Base-by-base conservation (phyloP, 169 alveolate genomes). In the Besnoitia besnoiti region DNA sequence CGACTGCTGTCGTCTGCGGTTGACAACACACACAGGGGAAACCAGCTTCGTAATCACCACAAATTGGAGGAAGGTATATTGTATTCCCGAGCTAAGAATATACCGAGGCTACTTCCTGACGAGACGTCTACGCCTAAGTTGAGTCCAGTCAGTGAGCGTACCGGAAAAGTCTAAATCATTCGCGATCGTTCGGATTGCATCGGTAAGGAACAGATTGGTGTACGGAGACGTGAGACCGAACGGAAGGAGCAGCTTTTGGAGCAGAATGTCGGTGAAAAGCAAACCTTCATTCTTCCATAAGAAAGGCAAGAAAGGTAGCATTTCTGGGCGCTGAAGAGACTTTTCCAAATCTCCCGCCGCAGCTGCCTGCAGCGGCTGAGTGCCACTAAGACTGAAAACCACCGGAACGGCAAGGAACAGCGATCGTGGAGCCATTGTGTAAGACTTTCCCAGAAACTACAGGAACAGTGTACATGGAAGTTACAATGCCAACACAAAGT, bases 211-310 rank as follows among this genome's bases (percentile, higher is more conserved):
- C 7, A 77, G 47, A 42, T 77, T 77, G 21, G 87, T 77, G 87
- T 77, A 77, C 51, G 87, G 87, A 27, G 87, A 77, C 24, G 87
- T 46, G 0, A 77, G 59, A 8, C 87, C 87, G 59, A 77, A 77
- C 30, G 87, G 87, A 0, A 77, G 87, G 21, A 77, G 47, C 40
- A 77, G 50, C 87, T 77, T 77, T 35, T 77, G 87, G 37, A 77
- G 87, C n/a, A 77, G 59, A 40, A 77, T 39, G 40, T 77, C 87
- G 47, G 87, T 44, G 59, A 77, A 77, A 8, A 77, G 59, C 50
- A 77, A 37, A 8, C 87, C 87, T 35, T 77, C 87, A 77, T 40
- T 77, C 40, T 77, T 77, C 87, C 87, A 77, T 39, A 77, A 35
- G 16, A 40, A 35, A 24, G 87, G 87, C 35, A 39, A 8, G 61